Evolutionary conservation across 108 stramenopile genomes (phyloP).

Genomic region (Aurantiochytrium sp.): DNA sequence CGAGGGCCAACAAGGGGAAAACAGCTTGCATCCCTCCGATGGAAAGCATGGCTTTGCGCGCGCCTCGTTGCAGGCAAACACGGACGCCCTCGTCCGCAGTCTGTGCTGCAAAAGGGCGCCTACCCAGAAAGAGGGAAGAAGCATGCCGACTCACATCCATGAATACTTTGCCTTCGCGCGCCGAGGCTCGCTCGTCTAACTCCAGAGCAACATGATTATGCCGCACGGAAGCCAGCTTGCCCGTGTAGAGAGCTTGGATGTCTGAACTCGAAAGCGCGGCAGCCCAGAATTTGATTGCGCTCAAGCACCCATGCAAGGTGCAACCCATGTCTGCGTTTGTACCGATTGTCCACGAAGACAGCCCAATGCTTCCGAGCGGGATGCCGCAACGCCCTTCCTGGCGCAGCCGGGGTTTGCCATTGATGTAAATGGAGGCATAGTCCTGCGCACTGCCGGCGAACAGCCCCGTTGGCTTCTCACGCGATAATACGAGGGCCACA

Average conservation of each 20-base stretch:
- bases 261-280: neutral
- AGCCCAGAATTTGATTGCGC: neutral
- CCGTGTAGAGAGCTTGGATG: neutral
- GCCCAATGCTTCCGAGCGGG: neutral
- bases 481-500: neutral
- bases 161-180: neutral
- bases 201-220: neutral
- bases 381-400: neutral
- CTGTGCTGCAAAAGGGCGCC: neutral
- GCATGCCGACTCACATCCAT: neutral
- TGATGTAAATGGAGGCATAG: neutral
- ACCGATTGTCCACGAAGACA: neutral
- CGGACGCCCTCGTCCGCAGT: neutral
- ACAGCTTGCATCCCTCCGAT: neutral
- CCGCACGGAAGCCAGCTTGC: neutral
- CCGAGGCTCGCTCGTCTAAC: neutral
- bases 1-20: neutral
- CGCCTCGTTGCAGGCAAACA: neutral
- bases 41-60: constrained; percentile 6
- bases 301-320: neutral
- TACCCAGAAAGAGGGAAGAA: neutral
- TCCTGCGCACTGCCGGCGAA: neutral
- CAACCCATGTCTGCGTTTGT: neutral
- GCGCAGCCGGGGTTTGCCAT: neutral
- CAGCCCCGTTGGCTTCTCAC: neutral